Evolutionary conservation across 2,329 filamentous ascomycete genomes (phyloP).

Genomic region (Colletotrichum lindemuthianum): DNA sequence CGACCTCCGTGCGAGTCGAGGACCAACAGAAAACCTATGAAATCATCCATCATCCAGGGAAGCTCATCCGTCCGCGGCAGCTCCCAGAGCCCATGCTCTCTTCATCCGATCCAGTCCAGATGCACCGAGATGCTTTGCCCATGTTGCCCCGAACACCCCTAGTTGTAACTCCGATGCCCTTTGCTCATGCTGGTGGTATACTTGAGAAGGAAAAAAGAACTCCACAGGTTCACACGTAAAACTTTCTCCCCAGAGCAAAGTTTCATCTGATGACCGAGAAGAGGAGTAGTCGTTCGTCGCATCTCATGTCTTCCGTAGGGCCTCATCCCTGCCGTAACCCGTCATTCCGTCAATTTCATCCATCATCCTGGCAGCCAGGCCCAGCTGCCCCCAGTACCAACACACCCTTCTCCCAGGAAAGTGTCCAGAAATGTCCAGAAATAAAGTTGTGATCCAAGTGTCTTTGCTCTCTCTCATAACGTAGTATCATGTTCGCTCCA

Average conservation of each 20-base stretch:
- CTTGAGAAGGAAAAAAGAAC: constrained; percentile 2
- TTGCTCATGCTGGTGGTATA: constrained; percentile 33
- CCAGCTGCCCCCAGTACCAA: constrained; percentile 29
- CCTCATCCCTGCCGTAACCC: constrained; percentile 38
- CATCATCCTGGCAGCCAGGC: constrained; percentile 35
- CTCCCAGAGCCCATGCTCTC: constrained; percentile 42
- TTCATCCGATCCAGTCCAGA: constrained; percentile 38
- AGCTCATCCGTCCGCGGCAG: constrained; percentile 42
- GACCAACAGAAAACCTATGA: neutral
- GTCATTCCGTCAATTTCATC: constrained; percentile 35
- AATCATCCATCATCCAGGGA: constrained; percentile 35
- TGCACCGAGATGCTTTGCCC: constrained; percentile 35
- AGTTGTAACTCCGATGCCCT: constrained; percentile 17
- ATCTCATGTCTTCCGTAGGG: constrained; percentile 30
- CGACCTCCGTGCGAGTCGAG: neutral
- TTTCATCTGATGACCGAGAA: constrained; percentile 10
- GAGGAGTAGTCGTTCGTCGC: constrained; percentile 26
- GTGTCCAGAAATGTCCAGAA: constrained; percentile 15
- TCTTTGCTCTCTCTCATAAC: constrained; percentile 30
- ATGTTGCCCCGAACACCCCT: constrained; percentile 25
- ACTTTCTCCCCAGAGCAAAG: neutral
- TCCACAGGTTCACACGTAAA: constrained; percentile 4
- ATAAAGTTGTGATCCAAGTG: constrained; percentile 35
- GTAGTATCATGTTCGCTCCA: constrained; percentile 35
- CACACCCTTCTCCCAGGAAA: constrained; percentile 14